These are phyloP conservation scores for Triticum urartu DNA, from an alignment of 176 grass and related monocot genomes.

Conservation along the genomic window DNA sequence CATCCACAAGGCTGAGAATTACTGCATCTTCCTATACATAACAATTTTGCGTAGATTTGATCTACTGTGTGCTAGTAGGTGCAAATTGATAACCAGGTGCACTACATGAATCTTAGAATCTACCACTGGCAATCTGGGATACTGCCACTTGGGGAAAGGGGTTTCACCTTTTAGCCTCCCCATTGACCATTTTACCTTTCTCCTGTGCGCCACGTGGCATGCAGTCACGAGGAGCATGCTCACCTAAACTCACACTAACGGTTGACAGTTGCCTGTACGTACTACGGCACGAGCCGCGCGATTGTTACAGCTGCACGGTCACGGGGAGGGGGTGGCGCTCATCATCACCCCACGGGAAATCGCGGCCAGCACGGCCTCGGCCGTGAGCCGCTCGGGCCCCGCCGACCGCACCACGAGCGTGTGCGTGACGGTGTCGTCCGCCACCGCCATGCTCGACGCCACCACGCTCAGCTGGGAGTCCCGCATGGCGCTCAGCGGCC, in stretches of 20 bases:
- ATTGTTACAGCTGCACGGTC: constrained; percentile 13
- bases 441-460: constrained; percentile 55
- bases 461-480: constrained; percentile 47
- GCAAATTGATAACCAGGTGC: no score
- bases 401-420: constrained; percentile 64
- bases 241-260: background rate
- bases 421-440: constrained; percentile 58
- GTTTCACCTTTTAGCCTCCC: background rate
- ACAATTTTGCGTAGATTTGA: background rate
- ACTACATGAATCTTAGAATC: background rate
- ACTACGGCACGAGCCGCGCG: background rate
- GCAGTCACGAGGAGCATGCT: constrained; percentile 9
- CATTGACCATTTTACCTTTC: no score
- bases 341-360: constrained; percentile 39
- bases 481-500: constrained; percentile 51
- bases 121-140: background rate
- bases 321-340: constrained; percentile 45
- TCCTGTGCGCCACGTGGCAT: background rate
- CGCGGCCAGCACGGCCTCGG: constrained; percentile 56
- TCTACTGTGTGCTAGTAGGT: background rate
- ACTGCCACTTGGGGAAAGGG: constrained; percentile 1
- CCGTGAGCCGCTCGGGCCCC: constrained; percentile 48
- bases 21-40: no score
- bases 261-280: constrained; percentile 24
- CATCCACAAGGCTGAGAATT: no score